These are phyloP conservation scores for Catenaria anguillulae DNA, from an alignment of 371 early-diverging fungal genomes.

Conservation along the genomic window DNA sequence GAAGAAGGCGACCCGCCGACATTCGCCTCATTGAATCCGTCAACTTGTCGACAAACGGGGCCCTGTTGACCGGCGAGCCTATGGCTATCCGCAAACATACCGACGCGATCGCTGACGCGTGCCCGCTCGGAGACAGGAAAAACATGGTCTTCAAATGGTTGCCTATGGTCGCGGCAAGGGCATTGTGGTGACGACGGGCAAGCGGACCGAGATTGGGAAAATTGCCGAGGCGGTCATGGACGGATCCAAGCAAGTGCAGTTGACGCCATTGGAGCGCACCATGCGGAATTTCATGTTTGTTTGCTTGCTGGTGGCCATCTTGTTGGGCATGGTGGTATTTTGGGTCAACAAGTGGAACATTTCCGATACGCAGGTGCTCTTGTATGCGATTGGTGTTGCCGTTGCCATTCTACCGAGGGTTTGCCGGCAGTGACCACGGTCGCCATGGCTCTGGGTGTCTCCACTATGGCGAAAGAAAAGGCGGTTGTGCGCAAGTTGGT, in stretches of 20 bases:
- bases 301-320: background rate
- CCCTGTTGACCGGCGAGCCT: constrained; percentile 74
- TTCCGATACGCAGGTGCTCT: background rate
- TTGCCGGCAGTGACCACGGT: constrained; percentile 20
- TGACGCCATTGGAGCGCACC: constrained; percentile 12
- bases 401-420: constrained; percentile 24
- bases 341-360: too few species aligned
- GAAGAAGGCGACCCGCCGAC: constrained; percentile 68
- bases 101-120: constrained; percentile 19
- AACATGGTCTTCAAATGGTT: constrained; percentile 41
- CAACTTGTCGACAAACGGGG: constrained; percentile 67
- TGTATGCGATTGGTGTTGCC: constrained; percentile 11
- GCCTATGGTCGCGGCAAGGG: constrained; percentile 45
- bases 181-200: constrained; percentile 64
- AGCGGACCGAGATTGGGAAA: too few species aligned
- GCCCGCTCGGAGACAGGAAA: constrained; percentile 30
- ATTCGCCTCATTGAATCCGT: constrained; percentile 61
- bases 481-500: constrained; percentile 18
- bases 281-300: constrained; percentile 42
- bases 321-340: constrained; percentile 12
- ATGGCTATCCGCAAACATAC: constrained; percentile 50
- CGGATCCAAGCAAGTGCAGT: background rate
- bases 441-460: constrained; percentile 12
- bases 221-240: constrained; percentile 1
- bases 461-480: constrained; percentile 17